These are phyloP conservation scores for Sisymbrium altissimum DNA, from an alignment of 345 rosid genomes.

Conservation along the genomic window DNA sequence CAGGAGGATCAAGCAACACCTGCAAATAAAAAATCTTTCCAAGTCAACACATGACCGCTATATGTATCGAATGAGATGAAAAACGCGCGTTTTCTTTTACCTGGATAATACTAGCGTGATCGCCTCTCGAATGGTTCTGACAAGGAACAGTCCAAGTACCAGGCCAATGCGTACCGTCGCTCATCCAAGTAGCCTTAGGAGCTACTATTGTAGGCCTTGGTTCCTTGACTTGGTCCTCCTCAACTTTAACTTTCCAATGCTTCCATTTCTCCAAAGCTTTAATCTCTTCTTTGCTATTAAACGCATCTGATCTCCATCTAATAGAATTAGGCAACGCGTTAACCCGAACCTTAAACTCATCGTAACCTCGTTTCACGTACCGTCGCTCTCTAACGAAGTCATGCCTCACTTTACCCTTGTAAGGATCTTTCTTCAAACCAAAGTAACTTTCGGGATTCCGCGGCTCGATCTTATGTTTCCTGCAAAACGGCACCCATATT, in stretches of 20 bases:
- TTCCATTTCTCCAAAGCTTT: conserved; percentile 63
- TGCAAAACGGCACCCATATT: conserved; percentile 84
- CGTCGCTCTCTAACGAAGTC: conserved; percentile 80
- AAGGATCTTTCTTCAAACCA: conserved; percentile 68
- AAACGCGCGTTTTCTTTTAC: conserved; percentile 21
- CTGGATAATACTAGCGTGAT: conserved; percentile 81
- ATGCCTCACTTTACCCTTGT: conserved; percentile 57
- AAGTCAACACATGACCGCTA: not conserved
- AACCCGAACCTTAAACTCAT: conserved; percentile 75
- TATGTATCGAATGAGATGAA: not conserved
- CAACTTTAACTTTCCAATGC: conserved; percentile 29
- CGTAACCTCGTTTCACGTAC: conserved; percentile 67
- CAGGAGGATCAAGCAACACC: conserved; percentile 80
- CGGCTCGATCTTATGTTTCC: conserved; percentile 73
- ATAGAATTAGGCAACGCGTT: conserved; percentile 68
- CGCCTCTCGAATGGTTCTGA: conserved; percentile 62
- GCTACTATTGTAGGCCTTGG: conserved; percentile 52
- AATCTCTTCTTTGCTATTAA: conserved; percentile 64
- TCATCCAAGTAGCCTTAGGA: conserved; percentile 86
- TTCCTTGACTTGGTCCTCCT: conserved; percentile 39
- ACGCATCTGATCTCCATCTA: conserved; percentile 72
- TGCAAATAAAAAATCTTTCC: not conserved
- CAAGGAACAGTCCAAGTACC: conserved; percentile 69
- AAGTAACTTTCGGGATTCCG: conserved; percentile 86
- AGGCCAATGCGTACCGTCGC: conserved; percentile 81